Conservation (phyloP, 192 early-diverging fungal species). For the Glomus cerebriforme region DNA sequence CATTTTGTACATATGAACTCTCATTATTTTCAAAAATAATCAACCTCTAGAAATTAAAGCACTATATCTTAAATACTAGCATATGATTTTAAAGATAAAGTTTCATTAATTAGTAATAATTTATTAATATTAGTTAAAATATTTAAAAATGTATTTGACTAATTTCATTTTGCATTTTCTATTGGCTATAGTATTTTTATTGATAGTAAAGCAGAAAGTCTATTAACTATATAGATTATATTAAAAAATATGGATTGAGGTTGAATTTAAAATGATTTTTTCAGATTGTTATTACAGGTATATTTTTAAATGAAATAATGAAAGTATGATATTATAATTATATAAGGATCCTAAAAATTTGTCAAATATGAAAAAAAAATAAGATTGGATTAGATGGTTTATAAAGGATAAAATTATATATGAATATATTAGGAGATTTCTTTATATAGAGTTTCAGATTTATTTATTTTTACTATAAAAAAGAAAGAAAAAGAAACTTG, state of each 20-base stretch:
- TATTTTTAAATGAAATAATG: not conserved
- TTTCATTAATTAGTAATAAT: not conserved
- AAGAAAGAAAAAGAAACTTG: no score
- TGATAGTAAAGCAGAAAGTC: constrained; percentile 1
- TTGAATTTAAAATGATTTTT: constrained; percentile 14
- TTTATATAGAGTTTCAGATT: no score
- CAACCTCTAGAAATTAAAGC: no score
- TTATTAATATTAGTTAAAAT: constrained; percentile 8
- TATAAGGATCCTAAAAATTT: not conserved
- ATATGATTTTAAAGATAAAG: not conserved
- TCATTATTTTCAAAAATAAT: no score
- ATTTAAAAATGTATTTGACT: constrained; percentile 16
- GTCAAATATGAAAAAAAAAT: not conserved
- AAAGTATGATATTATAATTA: not conserved
- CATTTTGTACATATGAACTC: no score
- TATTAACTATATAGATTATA: not conserved
- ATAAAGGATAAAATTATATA: no score
- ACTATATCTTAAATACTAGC: no score
- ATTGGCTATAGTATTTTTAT: constrained; percentile 8
- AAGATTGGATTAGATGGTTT: not conserved
- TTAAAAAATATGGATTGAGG: constrained; percentile 21
- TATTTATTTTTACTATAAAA: no score
- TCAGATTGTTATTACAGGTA: not conserved
- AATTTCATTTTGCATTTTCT: not conserved
- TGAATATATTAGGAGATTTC: no score